These are phyloP conservation scores for Backusella sp. DNA, from an alignment of 192 early-diverging fungal species.

Conservation along the genomic window DNA sequence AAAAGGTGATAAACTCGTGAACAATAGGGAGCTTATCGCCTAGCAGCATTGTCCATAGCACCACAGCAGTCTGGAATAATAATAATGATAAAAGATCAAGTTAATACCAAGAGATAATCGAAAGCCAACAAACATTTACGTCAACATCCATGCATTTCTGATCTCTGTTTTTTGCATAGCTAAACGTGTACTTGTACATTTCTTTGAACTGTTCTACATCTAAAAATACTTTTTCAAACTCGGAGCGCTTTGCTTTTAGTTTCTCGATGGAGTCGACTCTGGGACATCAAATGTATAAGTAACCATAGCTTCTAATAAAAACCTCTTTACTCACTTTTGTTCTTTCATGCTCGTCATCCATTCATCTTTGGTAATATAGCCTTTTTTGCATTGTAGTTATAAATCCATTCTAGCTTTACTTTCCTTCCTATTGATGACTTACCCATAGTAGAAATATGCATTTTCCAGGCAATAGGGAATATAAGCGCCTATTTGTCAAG, in stretches of 20 bases:
- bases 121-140: constrained; percentile 22
- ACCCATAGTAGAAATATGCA: constrained; percentile 34
- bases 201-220: constrained; percentile 51
- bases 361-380: constrained; percentile 37
- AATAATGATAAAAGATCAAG: not conserved
- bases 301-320: not conserved
- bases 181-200: constrained; percentile 62
- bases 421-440: not conserved
- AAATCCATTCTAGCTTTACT: not conserved
- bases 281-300: not conserved
- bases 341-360: constrained; percentile 31
- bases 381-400: not conserved
- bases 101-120: not conserved
- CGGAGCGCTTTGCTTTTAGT: constrained; percentile 36
- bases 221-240: constrained; percentile 30
- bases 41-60: constrained; percentile 54
- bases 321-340: constrained; percentile 13
- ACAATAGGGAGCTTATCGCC: constrained; percentile 41
- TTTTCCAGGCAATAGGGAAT: constrained; percentile 31
- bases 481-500: constrained; percentile 10
- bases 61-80: constrained; percentile 40
- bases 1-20: constrained; percentile 47
- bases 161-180: constrained; percentile 60
- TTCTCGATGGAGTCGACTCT: constrained; percentile 41
- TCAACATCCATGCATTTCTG: constrained; percentile 63